Evolutionary conservation across 441 rosid genomes (phyloP), one percentile per base, ranked within the genome.

Genomic region (Brassica balearica): DNA sequence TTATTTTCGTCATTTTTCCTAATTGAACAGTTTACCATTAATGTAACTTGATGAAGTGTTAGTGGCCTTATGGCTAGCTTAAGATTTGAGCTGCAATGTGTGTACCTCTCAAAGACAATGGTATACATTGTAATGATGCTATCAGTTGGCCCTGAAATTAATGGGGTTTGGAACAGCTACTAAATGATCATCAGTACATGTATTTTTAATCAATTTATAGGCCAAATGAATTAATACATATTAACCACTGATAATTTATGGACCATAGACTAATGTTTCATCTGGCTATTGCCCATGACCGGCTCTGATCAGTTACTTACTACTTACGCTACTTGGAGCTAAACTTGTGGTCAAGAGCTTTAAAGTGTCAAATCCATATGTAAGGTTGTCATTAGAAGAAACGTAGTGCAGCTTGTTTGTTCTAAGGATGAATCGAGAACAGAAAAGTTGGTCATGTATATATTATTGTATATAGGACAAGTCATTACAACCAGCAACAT

Each of bases 401-500:
- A 38, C 25, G 3, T 14, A 11, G 20, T 4, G 73, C 56, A 55
- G 10, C 80, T 41, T 62, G 66, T 73, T 68, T 73, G 14, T 68
- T 68, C 15, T 17, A 68, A 11, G 38, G 60, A 79, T 27, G 1
- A 12, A 79, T 8, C 19, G 11, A 46, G 3, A 22, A 46, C 41
- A 59, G 43, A 56, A 29, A 62, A 27, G 20, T 38, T 65, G 41
- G 41, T 36, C 34, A 58, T 17, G 73, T 20, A 46, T 62, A 76
- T 60, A 60, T 68, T 60, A 32, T 70, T 43, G 4, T 75, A 69
- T 38, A 68, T 29, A 27, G 63, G 48, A 65, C 38, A 69, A 69
- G 70, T 69, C 82, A 80, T 79, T 74, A 79, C 82, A 74, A 74
- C 82, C 82, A 80, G 38, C 64, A 65, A 75, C 32, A 80, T 70